Conservation (phyloP, 208 protist genomes). For the Leishmania guyanensis region DNA sequence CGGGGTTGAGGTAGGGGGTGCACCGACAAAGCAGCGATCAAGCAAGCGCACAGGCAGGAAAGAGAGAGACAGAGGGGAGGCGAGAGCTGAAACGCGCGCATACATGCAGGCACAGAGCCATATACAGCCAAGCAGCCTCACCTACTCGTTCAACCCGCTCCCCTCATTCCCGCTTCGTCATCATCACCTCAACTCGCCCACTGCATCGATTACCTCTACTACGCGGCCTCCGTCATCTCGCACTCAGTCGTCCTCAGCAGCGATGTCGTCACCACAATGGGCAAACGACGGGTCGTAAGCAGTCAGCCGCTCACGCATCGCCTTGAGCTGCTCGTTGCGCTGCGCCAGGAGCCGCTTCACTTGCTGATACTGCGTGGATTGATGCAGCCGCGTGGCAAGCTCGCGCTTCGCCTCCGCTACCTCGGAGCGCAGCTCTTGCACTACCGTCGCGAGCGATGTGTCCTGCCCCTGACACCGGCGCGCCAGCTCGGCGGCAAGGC, state of each 20-base stretch:
- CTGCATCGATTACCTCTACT: background rate
- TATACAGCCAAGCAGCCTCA: background rate
- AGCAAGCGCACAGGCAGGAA: background rate
- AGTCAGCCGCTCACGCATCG: slow-evolving; percentile 46
- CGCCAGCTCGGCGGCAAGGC: slow-evolving; percentile 36
- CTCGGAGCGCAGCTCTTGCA: slow-evolving; percentile 55
- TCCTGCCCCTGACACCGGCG: slow-evolving; percentile 50
- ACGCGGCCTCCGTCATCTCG: background rate
- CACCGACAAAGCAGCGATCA: background rate
- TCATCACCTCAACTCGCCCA: background rate
- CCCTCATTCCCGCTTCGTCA: background rate
- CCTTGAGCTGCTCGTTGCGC: slow-evolving; percentile 63
- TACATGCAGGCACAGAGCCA: background rate
- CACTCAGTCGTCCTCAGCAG: slow-evolving; percentile 54
- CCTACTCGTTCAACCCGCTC: background rate
- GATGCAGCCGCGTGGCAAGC: slow-evolving; percentile 61
- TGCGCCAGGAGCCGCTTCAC: slow-evolving; percentile 67
- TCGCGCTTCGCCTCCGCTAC: slow-evolving; percentile 63
- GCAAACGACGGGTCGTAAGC: slow-evolving; percentile 49
- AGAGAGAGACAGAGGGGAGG: background rate
- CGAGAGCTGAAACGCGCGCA: background rate
- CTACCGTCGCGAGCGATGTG: slow-evolving; percentile 28
- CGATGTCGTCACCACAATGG: slow-evolving; percentile 48
- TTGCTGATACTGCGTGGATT: slow-evolving; percentile 82
- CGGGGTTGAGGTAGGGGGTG: background rate